Conservation (phyloP, 192 early-diverging fungal species). For the Allomyces macrogynus region DNA sequence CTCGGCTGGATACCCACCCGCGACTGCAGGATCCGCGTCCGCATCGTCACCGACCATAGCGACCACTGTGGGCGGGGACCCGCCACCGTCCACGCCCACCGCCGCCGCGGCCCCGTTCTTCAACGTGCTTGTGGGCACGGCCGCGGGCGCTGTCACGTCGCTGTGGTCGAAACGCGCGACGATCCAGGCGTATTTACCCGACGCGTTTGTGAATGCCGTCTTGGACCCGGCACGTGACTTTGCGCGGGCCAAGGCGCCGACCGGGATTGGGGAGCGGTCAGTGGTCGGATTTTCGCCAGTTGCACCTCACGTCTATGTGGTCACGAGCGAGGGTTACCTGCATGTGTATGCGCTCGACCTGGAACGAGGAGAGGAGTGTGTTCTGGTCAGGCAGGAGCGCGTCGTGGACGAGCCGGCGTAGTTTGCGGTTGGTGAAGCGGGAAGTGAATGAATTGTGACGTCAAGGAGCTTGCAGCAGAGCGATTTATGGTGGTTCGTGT, state of each 20-base stretch:
- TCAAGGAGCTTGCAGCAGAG: no score
- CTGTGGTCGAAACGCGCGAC: slow-evolving; percentile 41
- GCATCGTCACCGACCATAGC: neutral
- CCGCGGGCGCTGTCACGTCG: slow-evolving; percentile 36
- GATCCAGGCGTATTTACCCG: slow-evolving; percentile 70
- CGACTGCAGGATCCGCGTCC: slow-evolving; percentile 7
- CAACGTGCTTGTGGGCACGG: slow-evolving; percentile 15
- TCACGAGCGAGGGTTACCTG: slow-evolving; percentile 73
- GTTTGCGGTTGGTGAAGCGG: no score
- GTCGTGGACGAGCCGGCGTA: slow-evolving; percentile 5
- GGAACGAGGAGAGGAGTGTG: slow-evolving; percentile 76
- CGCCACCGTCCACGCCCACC: neutral
- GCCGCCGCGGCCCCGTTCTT: slow-evolving; percentile 2
- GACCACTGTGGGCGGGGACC: neutral
- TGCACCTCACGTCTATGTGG: slow-evolving; percentile 67
- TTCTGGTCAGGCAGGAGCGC: slow-evolving; percentile 59
- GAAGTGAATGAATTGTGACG: no score
- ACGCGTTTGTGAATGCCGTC: slow-evolving; percentile 61
- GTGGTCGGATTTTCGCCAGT: slow-evolving; percentile 25
- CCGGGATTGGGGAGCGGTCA: slow-evolving; percentile 47
- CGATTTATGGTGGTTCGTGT: no score
- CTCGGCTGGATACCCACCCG: slow-evolving; percentile 13
- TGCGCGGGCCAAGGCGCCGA: slow-evolving; percentile 74
- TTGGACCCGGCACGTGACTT: slow-evolving; percentile 92
- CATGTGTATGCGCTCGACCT: slow-evolving; percentile 76